Percentiles rank a stretch among this genome's conserved stretches.
Evolutionary conservation across 208 protist genomes (phyloP).

Genomic region (Willaertia magna): DNA sequence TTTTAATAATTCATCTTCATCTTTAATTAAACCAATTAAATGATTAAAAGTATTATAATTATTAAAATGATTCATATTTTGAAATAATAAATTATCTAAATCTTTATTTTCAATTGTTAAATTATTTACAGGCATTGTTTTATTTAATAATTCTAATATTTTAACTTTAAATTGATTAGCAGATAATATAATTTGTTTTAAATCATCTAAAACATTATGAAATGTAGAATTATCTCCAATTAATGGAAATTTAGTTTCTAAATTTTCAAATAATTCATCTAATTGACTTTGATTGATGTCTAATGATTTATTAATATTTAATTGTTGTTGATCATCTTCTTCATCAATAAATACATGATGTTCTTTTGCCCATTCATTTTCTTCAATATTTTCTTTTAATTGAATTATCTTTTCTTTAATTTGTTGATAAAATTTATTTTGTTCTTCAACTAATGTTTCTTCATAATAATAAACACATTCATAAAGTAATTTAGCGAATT

Average conservation of each 20-base stretch:
- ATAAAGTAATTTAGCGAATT: not conserved
- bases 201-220: not conserved
- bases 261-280: not conserved
- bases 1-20: not conserved
- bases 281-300: not conserved
- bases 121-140: not conserved
- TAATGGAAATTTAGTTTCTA: not conserved
- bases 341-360: not conserved
- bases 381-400: not conserved
- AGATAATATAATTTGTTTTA: not conserved
- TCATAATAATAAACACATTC: not conserved
- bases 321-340: not conserved
- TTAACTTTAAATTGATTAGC: not conserved
- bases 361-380: not conserved
- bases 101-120: not conserved
- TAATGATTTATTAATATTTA: not conserved
- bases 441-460: not conserved
- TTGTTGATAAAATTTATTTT: not conserved
- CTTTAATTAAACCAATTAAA: not conserved
- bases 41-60: not conserved
- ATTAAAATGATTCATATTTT: not conserved
- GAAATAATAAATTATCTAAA: not conserved
- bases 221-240: not conserved
- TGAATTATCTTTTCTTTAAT: not conserved
- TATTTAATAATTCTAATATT: not conserved